Evolutionary conservation across 2,329 filamentous ascomycete genomes (phyloP).

Genomic region (Onygenales sp.): DNA sequence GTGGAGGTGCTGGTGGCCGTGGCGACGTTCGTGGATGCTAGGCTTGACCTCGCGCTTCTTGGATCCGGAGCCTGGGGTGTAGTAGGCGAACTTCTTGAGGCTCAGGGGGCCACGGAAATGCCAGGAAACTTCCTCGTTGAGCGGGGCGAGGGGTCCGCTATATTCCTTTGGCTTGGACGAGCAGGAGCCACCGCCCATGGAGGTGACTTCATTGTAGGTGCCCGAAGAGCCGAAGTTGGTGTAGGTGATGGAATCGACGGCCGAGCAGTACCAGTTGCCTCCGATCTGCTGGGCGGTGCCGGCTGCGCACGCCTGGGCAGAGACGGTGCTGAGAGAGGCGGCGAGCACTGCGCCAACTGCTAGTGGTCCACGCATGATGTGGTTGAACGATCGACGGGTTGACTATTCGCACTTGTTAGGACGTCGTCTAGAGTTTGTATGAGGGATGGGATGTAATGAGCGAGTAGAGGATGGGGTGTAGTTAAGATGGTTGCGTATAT

Average conservation of each 20-base stretch:
- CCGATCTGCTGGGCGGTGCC: constrained; percentile 20
- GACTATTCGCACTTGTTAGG: background rate
- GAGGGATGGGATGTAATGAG: too few relatives aligned
- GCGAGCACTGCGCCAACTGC: constrained; percentile 11
- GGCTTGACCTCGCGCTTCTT: constrained; percentile 30
- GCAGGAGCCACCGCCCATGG: constrained; percentile 52
- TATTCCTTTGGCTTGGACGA: constrained; percentile 43
- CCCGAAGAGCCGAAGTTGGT: constrained; percentile 50
- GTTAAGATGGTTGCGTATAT: too few relatives aligned
- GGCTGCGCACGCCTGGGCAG: constrained; percentile 11
- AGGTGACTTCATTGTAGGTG: constrained; percentile 54
- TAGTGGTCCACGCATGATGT: constrained; percentile 9
- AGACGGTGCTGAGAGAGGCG: constrained; percentile 11
- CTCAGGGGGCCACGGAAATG: constrained; percentile 63
- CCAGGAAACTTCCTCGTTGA: constrained; percentile 62
- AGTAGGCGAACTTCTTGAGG: constrained; percentile 60
- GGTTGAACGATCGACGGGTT: background rate
- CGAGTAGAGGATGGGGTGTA: too few relatives aligned
- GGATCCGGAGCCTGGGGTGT: constrained; percentile 43
- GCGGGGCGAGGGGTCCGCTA: constrained; percentile 53
- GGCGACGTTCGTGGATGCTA: constrained; percentile 28
- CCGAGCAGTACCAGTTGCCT: constrained; percentile 59
- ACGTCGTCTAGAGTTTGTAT: background rate
- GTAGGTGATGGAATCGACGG: constrained; percentile 60
- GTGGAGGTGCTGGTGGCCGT: constrained; percentile 44